Evolutionary conservation across 352 stramenopile genomes (phyloP), one percentile per base, ranked within the genome.

Genomic region (Phytophthora hybrid): DNA sequence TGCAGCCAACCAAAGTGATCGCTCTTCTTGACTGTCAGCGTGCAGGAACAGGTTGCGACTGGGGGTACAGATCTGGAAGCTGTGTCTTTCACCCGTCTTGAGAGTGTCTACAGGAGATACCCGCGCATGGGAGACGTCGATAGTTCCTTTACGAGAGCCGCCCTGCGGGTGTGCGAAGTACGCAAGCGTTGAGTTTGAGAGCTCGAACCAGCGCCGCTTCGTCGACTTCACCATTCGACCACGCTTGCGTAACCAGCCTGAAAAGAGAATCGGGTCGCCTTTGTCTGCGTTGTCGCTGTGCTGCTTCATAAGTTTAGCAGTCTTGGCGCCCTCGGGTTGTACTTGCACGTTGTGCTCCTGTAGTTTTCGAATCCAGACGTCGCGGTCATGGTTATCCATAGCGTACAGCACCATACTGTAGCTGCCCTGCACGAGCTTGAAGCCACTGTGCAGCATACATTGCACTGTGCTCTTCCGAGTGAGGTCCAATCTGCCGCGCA

Each of bases 141-240:
- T 73, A 4, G 83, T 80, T 23, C 90, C 90, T 80, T 95, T 94
- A 46, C 87, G 87, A 16, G 84, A 90, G 5, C 83, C 85, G 14
- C 86, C 83, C 65, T 95, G 79, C 5, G 90, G 90, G 64, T 95
- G 85, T 59, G 86, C 81, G 63, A 83, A 95, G 70, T 97, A 97
- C 69, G 84, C 80, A 44, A 97, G 82, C 52, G 79, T 92, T 0
- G 76, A 78, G 62, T 64, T 84, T 1, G 87, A 87, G 11, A 97
- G 84, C 69, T 94, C 88, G 52, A 97, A 97, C 88, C 88, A 97
- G 9, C 90, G 80, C 7, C 90, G 86, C 80, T 97, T 95, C n/a
- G 87, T 93, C 32, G 84, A 93, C 73, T 94, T 93, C 32, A 97
- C 81, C 71, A 97, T 82, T 49, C 93, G 88, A 8, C 90, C 90